Evolutionary conservation across 2,329 filamentous ascomycete genomes (phyloP).

Genomic region (Ascocoryne sarcoides): DNA sequence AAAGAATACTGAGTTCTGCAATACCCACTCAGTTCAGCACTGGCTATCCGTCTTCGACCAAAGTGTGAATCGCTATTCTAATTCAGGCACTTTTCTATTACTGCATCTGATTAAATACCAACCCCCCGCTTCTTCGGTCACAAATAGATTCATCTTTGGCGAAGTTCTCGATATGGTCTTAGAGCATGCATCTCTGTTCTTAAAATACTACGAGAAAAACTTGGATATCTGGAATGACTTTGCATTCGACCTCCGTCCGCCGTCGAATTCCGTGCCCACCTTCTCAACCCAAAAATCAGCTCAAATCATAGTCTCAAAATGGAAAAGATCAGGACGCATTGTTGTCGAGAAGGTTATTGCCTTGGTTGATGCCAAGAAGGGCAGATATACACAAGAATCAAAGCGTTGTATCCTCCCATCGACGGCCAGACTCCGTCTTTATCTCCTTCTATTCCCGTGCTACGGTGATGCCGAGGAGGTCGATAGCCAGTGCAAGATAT

Average conservation of each 20-base stretch:
- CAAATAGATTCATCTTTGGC: background rate
- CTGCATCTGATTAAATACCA: background rate
- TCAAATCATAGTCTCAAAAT: background rate
- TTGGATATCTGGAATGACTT: background rate
- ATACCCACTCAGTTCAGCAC: slow-evolving; percentile 8
- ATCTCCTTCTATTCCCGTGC: background rate
- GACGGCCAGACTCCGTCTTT: background rate
- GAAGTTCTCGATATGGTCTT: background rate
- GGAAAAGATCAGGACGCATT: slow-evolving; percentile 4
- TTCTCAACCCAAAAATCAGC: background rate
- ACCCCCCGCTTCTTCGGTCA: background rate
- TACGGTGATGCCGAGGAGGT: background rate
- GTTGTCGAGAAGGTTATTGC: slow-evolving; percentile 5
- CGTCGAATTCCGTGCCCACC: background rate
- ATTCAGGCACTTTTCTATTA: slow-evolving; percentile 4
- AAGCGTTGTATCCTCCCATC: background rate
- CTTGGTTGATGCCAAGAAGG: slow-evolving; percentile 3
- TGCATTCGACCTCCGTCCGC: background rate
- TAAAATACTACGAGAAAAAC: background rate
- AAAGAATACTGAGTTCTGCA: slow-evolving; percentile 6
- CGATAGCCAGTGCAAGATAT: background rate
- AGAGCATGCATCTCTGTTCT: background rate
- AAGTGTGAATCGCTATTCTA: slow-evolving; percentile 1
- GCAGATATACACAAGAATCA: background rate
- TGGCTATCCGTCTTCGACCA: slow-evolving; percentile 8